Base-by-base conservation (phyloP, 2,329 filamentous ascomycete genomes). In the Mycosphaerelloides madeirae region DNA sequence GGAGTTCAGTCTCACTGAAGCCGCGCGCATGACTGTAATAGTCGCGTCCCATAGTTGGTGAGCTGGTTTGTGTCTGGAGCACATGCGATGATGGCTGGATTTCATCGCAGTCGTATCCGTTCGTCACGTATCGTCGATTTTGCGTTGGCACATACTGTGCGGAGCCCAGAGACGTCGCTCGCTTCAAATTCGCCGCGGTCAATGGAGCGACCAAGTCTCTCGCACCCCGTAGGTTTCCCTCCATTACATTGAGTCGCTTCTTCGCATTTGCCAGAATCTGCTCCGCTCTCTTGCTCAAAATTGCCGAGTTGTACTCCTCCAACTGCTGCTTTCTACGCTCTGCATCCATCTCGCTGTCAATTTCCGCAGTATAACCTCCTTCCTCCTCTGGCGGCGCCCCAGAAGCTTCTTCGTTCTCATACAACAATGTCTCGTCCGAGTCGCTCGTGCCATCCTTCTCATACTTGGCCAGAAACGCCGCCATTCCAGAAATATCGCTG, bases 241-340 rank as follows among this genome's bases (percentile, higher is more conserved):
- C 91, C 89, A 96, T 95, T 25, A 87, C 88, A 62, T 87, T 93
- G 49, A 97, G 74, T 56, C 89, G 78, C 64, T 82, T 84, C 70
- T 96, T 96, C 25, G 91, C 91, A 67, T 95, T 95, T 44, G 89
- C 87, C 43, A 97, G 75, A 61, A 96, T 96, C 60, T 90, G 76
- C 63, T 96, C 90, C 1, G 90, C 90, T 57, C 88, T 80, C 55
- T 84, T 83, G 64, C 87, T 91, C 52, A 95, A 69, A 18, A 86
- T 81, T 13, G 78, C 81, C 38, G 85, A 87, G 3, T 87, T 87
- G 57, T 84, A 80, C 44, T 81, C 79, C 3, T 77, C 70, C 22
- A 68, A 63, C 41, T 67, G 66, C 35, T 66, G 67, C 15, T 64
- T 68, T 25, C 64, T 47, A 13, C 58, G 48, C 38, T 58, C 43